Percentiles rank a stretch among this genome's conserved stretches.
Evolutionary conservation across 2,329 filamentous ascomycete species (phyloP).

Genomic region (Elsinoe ampelina): DNA sequence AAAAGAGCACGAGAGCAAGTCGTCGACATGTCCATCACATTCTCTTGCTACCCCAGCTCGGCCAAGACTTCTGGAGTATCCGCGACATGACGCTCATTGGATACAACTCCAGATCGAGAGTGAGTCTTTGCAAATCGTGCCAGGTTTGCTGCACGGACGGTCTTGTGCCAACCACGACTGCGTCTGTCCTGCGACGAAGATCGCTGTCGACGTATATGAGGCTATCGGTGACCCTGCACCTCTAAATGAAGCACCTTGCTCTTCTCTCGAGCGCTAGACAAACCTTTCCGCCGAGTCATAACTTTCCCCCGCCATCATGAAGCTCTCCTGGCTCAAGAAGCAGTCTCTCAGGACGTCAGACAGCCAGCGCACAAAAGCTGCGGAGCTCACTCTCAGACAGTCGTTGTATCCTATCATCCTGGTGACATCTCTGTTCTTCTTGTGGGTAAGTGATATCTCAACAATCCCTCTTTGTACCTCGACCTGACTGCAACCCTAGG

Average conservation of each 20-base stretch:
- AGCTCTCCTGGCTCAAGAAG: constrained; percentile 14
- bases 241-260: not conserved
- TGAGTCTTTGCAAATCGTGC: not conserved
- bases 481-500: constrained; percentile 22
- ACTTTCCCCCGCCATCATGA: not conserved
- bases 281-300: not conserved
- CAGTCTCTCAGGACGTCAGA: constrained; percentile 25
- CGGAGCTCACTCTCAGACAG: constrained; percentile 56
- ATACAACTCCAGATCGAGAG: not conserved
- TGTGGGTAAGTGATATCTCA: constrained; percentile 40
- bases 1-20: too few species aligned
- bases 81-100: constrained; percentile 2
- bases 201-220: not conserved
- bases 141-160: not conserved
- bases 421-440: constrained; percentile 57
- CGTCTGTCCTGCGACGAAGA: not conserved
- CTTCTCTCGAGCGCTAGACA: not conserved
- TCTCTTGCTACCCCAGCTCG: not conserved
- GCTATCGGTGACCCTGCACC: not conserved
- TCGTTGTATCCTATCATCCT: constrained; percentile 58
- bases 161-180: not conserved
- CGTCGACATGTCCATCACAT: not conserved
- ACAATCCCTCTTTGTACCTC: not conserved
- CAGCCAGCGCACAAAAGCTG: constrained; percentile 42
- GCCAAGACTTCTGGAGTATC: constrained; percentile 5